These are phyloP conservation scores for Trypanosoma mega DNA, from an alignment of 208 protist species.

Conservation along the genomic window DNA sequence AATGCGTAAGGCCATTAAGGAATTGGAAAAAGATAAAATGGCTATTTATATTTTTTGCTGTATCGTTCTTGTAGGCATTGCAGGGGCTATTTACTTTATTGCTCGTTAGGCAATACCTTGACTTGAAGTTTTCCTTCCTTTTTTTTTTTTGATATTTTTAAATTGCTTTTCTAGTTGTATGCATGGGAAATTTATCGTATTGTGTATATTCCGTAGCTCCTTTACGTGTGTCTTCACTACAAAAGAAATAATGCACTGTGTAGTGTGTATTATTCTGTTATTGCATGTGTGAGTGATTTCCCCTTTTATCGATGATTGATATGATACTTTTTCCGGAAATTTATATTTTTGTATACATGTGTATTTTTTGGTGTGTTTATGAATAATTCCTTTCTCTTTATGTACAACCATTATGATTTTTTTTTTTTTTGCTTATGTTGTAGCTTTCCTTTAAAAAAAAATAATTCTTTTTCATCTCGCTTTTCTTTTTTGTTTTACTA, in stretches of 20 bases:
- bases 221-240: too few relatives aligned
- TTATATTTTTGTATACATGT: too few relatives aligned
- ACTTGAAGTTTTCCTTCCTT: slow-evolving; percentile 8
- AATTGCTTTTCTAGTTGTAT: too few relatives aligned
- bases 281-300: too few relatives aligned
- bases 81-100: slow-evolving; percentile 28
- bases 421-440: slow-evolving; percentile 14
- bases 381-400: too few relatives aligned
- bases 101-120: slow-evolving; percentile 1
- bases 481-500: slow-evolving; percentile 11
- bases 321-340: too few relatives aligned
- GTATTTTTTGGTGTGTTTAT: too few relatives aligned
- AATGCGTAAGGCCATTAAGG: slow-evolving; percentile 46
- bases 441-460: background rate
- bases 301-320: too few relatives aligned
- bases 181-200: too few relatives aligned
- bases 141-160: background rate
- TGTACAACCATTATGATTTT: background rate
- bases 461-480: background rate
- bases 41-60: slow-evolving; percentile 40
- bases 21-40: slow-evolving; percentile 44
- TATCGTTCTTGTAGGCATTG: slow-evolving; percentile 31
- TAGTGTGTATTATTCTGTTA: too few relatives aligned
- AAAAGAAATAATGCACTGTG: too few relatives aligned
- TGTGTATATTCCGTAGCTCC: too few relatives aligned